Evolutionary conservation across 2,329 filamentous ascomycete genomes (phyloP), one percentile per base, ranked within the genome.

Genomic region (Ramichloridium luteum): DNA sequence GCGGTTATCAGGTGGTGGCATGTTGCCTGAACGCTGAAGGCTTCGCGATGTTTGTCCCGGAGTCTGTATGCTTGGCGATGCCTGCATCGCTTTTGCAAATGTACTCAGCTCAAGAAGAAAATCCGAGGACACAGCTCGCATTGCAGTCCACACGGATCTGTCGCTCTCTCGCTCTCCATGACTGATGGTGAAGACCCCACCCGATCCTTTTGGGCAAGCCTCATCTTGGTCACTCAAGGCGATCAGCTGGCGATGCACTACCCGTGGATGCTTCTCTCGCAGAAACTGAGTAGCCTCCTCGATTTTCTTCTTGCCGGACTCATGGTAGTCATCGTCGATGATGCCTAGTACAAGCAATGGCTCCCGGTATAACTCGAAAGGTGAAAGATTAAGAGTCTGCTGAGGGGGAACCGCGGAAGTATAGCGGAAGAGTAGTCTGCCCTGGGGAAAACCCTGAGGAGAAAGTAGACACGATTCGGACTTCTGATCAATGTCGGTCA

Each of bases 361-460:
- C 54, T 93, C 83, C 46, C 86, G 73, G 55, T 83, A 93, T 26
- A 88, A 65, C 55, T 98, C 90, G 62, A 94, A 94, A 1, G 90
- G 86, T 22, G 80, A 80, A 25, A 93, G 62, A 13, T 82, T 71
- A 26, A 83, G 65, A 52, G 93, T 83, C 17, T 82, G 83, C 17
- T 76, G 69, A n/a, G 81, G 76, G 14, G 84, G 80, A 34, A 80
- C 66, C 49, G 84, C 78, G 38, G 81, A 84, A 36, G 80, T 77
- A 40, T 94, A 70, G 54, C 93, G 80, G 67, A 90, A 94, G 48
- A 94, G 70, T 39, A 96, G 79, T 49, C 77, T 76, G 38, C 88
- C 88, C 45, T 77, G 72, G 8, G 84, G 85, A 56, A 90, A 93
- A 10, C 80, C 82, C 49, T 90, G 64, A 25, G 88, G 88, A 36